Conservation (phyloP, 1,284 basidiomycete species). For the Blastosporella zonata region DNA sequence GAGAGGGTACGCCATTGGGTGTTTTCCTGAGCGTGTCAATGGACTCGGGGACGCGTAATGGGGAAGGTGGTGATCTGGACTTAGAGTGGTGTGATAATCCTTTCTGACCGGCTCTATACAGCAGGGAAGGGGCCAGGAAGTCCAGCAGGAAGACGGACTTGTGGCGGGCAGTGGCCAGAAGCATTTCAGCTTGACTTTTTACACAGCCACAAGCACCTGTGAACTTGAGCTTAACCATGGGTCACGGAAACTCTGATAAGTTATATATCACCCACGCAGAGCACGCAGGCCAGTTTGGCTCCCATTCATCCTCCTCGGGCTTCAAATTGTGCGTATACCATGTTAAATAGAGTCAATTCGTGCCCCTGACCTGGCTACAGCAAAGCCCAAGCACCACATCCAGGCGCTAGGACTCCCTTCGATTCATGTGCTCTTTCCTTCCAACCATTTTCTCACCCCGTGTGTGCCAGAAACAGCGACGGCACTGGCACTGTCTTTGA, state of each 20-base stretch:
- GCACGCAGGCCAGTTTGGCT: slow-evolving; percentile 73
- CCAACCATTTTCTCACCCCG: slow-evolving; percentile 87
- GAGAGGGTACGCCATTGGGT: slow-evolving; percentile 15
- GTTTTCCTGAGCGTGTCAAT: slow-evolving; percentile 20
- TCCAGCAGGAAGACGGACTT: slow-evolving; percentile 30
- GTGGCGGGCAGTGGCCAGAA: slow-evolving; percentile 28
- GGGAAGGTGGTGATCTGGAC: slow-evolving; percentile 19
- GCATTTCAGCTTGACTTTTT: slow-evolving; percentile 27
- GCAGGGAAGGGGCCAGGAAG: slow-evolving; percentile 29
- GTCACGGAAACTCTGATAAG: slow-evolving; percentile 83
- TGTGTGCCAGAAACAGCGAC: slow-evolving; percentile 79
- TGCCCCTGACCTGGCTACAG: slow-evolving; percentile 33
- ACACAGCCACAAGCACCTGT: slow-evolving; percentile 13
- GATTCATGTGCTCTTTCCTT: slow-evolving; percentile 93
- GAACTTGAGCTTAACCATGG: slow-evolving; percentile 46
- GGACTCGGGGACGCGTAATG: slow-evolving; percentile 18
- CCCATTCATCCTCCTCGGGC: slow-evolving; percentile 76
- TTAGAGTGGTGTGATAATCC: background rate
- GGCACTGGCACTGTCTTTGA: slow-evolving; percentile 85
- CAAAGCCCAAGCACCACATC: slow-evolving; percentile 62
- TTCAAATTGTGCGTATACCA: slow-evolving; percentile 55
- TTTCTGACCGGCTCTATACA: slow-evolving; percentile 9
- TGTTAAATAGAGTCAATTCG: background rate
- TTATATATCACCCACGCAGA: slow-evolving; percentile 85
- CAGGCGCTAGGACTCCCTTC: slow-evolving; percentile 70